These are phyloP conservation scores for Phytophthora citricola DNA, from an alignment of 352 stramenopile genomes.

Conservation along the genomic window DNA sequence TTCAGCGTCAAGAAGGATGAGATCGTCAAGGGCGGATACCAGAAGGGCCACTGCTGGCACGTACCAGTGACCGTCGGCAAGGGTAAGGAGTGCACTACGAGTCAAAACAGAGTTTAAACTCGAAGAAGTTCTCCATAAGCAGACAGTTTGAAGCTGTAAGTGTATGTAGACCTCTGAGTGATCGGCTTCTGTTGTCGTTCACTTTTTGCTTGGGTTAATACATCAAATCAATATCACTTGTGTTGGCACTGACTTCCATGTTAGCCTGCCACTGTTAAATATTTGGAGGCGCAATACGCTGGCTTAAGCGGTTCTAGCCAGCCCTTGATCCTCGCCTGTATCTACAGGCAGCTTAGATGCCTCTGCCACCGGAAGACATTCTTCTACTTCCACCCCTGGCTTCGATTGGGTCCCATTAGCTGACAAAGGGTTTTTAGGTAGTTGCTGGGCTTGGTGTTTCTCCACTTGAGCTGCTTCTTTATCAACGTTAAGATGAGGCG, in stretches of 20 bases:
- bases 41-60: slow-evolving; percentile 89
- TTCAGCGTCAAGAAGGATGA: slow-evolving; percentile 81
- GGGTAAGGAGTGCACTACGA: slow-evolving; percentile 67
- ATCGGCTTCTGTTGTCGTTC: not conserved
- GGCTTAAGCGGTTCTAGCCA: not conserved
- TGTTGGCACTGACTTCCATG: not conserved
- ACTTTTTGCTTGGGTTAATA: slow-evolving; percentile 29
- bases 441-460: slow-evolving; percentile 4
- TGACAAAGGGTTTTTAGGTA: not conserved
- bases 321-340: not conserved
- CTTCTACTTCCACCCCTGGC: not conserved
- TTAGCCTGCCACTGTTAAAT: slow-evolving; percentile 29
- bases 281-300: slow-evolving; percentile 3
- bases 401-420: not conserved
- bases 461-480: not conserved
- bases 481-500: not conserved
- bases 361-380: slow-evolving; percentile 2
- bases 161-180: slow-evolving; percentile 25
- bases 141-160: slow-evolving; percentile 21
- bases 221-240: slow-evolving; percentile 22
- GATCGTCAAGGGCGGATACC: slow-evolving; percentile 80
- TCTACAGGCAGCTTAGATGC: slow-evolving; percentile 2
- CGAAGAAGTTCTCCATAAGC: not conserved
- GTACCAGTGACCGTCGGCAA: slow-evolving; percentile 72
- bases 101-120: slow-evolving; percentile 31